phyloP scores from a whole-genome alignment of 331 rosid species.

The Stylosanthes scabra region DNA sequence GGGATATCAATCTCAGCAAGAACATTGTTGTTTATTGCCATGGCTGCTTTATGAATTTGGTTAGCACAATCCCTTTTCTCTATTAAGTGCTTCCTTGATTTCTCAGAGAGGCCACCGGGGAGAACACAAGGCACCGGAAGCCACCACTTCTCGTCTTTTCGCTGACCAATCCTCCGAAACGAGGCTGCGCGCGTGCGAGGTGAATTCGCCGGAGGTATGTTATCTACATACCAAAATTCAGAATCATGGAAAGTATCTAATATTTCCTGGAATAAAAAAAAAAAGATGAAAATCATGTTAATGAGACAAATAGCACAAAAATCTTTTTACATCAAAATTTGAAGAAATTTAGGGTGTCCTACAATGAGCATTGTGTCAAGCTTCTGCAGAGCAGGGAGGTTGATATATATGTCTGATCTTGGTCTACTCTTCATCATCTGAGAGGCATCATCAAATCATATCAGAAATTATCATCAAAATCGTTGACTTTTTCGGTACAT shows the following conservation, averaged over 20 bases:
- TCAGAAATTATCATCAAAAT: slow-evolving; percentile 2
- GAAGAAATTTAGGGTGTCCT: slow-evolving; percentile 43
- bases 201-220: slow-evolving; percentile 65
- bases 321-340: slow-evolving; percentile 3
- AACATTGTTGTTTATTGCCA: slow-evolving; percentile 87
- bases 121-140: slow-evolving; percentile 90
- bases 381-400: slow-evolving; percentile 93
- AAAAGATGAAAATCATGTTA: background rate
- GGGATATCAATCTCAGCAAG: slow-evolving; percentile 94
- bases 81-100: slow-evolving; percentile 69
- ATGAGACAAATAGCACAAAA: background rate
- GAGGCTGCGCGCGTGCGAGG: slow-evolving; percentile 61
- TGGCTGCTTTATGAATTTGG: slow-evolving; percentile 96
- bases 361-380: slow-evolving; percentile 97
- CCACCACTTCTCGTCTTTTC: slow-evolving; percentile 99
- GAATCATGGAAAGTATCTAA: slow-evolving; percentile 76
- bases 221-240: slow-evolving; percentile 94
- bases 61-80: slow-evolving; percentile 84
- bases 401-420: slow-evolving; percentile 81
- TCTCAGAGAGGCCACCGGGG: slow-evolving; percentile 82
- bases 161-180: slow-evolving; percentile 61
- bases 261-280: slow-evolving; percentile 66
- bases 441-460: slow-evolving; percentile 27
- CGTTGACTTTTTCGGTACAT: too few species aligned
- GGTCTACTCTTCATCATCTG: slow-evolving; percentile 91